Conservation (phyloP, 495 filamentous ascomycete species). For the Physcia stellaris region DNA sequence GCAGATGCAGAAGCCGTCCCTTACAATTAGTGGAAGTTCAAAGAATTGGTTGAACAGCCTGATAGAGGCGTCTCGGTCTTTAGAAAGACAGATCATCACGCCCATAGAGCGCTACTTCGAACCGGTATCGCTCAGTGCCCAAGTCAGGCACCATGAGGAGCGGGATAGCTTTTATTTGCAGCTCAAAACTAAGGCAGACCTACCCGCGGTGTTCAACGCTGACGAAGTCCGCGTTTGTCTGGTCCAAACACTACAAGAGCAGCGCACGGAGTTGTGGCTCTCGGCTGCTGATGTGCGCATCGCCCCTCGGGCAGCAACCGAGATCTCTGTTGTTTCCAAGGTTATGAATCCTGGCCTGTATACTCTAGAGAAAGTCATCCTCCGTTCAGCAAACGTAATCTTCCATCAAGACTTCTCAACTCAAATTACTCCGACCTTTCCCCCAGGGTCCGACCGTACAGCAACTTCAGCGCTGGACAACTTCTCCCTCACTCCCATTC, state of each 20-base stretch:
- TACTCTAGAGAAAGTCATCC: slow-evolving; percentile 55
- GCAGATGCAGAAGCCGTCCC: no score
- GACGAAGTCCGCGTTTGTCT: slow-evolving; percentile 55
- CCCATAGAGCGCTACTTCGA: slow-evolving; percentile 63
- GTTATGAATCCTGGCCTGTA: slow-evolving; percentile 62
- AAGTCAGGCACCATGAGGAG: slow-evolving; percentile 52
- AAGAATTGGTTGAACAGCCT: slow-evolving; percentile 55
- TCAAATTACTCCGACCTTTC: neutral
- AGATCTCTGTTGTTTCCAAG: slow-evolving; percentile 16
- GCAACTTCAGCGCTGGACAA: neutral
- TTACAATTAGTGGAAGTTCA: no score
- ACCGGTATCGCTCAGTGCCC: slow-evolving; percentile 52
- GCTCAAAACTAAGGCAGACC: slow-evolving; percentile 54
- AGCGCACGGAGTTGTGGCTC: slow-evolving; percentile 51
- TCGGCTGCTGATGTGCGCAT: slow-evolving; percentile 27
- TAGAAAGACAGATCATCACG: slow-evolving; percentile 51
- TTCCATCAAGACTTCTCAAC: slow-evolving; percentile 29
- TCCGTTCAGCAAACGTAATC: slow-evolving; percentile 53
- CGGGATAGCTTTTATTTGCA: slow-evolving; percentile 68
- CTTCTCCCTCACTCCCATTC: neutral
- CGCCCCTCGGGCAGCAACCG: neutral
- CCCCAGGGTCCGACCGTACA: neutral
- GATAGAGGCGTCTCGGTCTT: slow-evolving; percentile 42
- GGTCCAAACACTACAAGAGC: slow-evolving; percentile 28
- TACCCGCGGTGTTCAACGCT: slow-evolving; percentile 54